Base-by-base conservation (phyloP, 2,329 filamentous ascomycete genomes). In the Microcyclospora pomicola region DNA sequence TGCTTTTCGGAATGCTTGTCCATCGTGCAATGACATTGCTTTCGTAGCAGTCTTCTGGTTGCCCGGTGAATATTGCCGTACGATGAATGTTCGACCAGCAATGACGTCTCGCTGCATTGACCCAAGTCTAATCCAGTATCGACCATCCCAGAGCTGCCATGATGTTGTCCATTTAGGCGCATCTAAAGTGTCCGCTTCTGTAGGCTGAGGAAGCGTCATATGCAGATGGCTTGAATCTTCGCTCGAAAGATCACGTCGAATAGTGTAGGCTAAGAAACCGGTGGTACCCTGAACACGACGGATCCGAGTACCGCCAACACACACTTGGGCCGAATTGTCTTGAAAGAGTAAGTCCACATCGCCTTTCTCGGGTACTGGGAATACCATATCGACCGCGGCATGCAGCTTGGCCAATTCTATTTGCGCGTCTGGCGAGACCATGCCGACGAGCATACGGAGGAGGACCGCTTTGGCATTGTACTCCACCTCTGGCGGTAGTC, bases 391-490 rank as follows among this genome's bases (percentile, higher is more conserved):
- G 27, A 14, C n/a, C 11, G 34, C 27, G 12, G 24, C 34, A 27
- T 29, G n/a, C n/a, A 36, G 33, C 15, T 15, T 12, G n/a, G 6
- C 9, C n/a, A 32, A 31, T 27, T 11, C 13, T n/a, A 31, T 13
- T 16, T n/a, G 29, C 15, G 29, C 37, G 30, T 30, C 37, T 27
- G 28, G 36, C 27, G 14, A 34, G 11, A 15, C 31, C 31, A 39
- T 32, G 12, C 29, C 11, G 34, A 33, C 41, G 49, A 29, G 45
- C 42, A 28, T 33, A 27, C 47, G 30, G 16, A 28, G 14, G 29
- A 31, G 10, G 27, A 19, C 13, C 36, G 31, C 9, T 30, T 35
- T 14, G 28, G 30, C 14, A 24, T 24, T 14, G 34, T 10, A 24
- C 15, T 10, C 28, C 28, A 27, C 47, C 4, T 24, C 19, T 24